Evolutionary conservation across 2,329 filamentous ascomycete genomes (phyloP).

Genomic region (Uncinocarpus reesii): DNA sequence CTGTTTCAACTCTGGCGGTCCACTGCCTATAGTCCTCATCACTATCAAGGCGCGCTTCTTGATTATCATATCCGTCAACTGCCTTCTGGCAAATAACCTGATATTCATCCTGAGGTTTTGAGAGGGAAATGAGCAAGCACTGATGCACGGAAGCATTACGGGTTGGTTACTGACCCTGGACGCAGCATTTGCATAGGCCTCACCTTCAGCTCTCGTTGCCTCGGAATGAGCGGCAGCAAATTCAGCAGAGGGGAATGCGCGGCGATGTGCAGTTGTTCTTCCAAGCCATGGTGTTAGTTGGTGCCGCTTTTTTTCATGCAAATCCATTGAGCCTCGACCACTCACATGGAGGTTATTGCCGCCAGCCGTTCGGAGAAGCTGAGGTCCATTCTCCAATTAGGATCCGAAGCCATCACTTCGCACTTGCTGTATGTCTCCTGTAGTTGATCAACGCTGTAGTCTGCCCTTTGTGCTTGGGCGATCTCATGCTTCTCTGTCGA

Average conservation of each 20-base stretch:
- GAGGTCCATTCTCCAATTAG: constrained; percentile 44
- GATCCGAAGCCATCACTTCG: constrained; percentile 24
- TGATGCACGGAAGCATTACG: neutral
- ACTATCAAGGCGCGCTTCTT: constrained; percentile 17
- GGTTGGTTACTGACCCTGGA: constrained; percentile 27
- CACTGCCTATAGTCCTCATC: constrained; percentile 19
- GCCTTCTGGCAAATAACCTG: constrained; percentile 34
- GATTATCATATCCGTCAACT: constrained; percentile 26
- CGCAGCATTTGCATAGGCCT: constrained; percentile 30
- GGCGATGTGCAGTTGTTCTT: constrained; percentile 37
- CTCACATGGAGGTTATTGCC: constrained; percentile 54
- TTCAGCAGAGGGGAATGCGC: constrained; percentile 35
- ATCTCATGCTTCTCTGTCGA: too few relatives aligned
- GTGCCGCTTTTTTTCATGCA: neutral
- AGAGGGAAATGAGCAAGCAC: neutral
- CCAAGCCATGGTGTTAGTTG: neutral
- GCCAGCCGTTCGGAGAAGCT: constrained; percentile 53
- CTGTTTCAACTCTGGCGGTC: constrained; percentile 18
- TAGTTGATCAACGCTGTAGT: neutral
- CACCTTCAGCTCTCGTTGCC: constrained; percentile 54
- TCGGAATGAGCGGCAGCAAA: constrained; percentile 43
- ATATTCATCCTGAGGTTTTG: constrained; percentile 47
- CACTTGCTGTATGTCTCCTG: neutral
- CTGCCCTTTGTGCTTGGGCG: too few relatives aligned
- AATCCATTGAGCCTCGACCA: constrained; percentile 12